Percentiles rank a stretch among this genome's conserved stretches.
phyloP scores from a whole-genome alignment of 257 asterid species.

The Plantago elongata region DNA sequence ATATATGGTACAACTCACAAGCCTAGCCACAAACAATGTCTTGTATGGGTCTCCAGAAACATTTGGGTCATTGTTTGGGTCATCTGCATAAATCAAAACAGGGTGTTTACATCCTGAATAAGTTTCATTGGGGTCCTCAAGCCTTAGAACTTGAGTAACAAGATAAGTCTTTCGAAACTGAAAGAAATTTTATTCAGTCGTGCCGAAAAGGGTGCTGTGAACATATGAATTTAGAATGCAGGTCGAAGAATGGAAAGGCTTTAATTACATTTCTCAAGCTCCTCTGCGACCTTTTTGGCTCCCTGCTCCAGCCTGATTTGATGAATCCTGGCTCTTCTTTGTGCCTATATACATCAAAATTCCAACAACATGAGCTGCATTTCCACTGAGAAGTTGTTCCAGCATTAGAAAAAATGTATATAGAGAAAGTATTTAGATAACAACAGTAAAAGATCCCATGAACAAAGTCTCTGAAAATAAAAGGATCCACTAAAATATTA shows the following conservation, averaged over 20 bases:
- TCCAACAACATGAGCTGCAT: slow-evolving; percentile 6
- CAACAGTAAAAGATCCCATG: too few relatives aligned
- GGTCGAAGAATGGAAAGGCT: neutral
- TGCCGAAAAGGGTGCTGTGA: slow-evolving; percentile 8
- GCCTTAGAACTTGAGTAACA: neutral
- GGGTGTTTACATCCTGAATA: neutral
- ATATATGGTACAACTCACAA: slow-evolving; percentile 48
- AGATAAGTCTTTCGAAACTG: neutral
- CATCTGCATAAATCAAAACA: slow-evolving; percentile 48
- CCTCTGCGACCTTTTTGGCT: slow-evolving; percentile 88
- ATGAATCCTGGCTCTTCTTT: slow-evolving; percentile 88
- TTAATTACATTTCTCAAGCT: slow-evolving; percentile 69
- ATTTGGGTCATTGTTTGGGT: slow-evolving; percentile 77
- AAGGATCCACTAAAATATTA: too few relatives aligned
- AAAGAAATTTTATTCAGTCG: neutral
- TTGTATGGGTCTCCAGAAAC: slow-evolving; percentile 93
- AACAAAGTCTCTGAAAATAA: too few relatives aligned
- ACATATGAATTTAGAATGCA: neutral
- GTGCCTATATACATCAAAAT: slow-evolving; percentile 41
- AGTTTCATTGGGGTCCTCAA: neutral
- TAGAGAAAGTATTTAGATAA: neutral
- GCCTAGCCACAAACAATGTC: slow-evolving; percentile 89
- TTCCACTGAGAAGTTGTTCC: neutral
- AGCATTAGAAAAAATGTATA: neutral
- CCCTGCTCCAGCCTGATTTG: slow-evolving; percentile 82